A percentile compares a stretch with the other conserved stretches of the same genome.
Conservation (phyloP, 1,284 basidiomycete genomes). For the Moesziomyces sp. region DNA sequence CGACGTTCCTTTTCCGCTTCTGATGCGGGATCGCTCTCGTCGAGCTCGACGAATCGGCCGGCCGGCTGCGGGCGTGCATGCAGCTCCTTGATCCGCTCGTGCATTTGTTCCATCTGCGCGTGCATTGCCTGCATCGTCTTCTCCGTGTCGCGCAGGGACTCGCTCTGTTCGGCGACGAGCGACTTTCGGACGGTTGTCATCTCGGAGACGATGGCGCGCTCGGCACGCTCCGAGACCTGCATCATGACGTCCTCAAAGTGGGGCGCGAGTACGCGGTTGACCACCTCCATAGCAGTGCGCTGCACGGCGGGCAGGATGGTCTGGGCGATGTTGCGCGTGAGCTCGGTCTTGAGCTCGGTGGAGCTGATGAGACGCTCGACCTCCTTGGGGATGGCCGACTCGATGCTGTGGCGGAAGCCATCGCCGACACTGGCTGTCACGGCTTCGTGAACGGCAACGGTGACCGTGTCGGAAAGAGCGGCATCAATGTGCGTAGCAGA, state of each 20-base stretch:
- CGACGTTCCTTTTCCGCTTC: neutral
- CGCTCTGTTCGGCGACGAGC: conserved; percentile 35
- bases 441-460: conserved; percentile 15
- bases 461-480: conserved; percentile 19
- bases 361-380: conserved; percentile 37
- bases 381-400: conserved; percentile 28
- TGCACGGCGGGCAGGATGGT: conserved; percentile 49
- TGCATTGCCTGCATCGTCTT: conserved; percentile 14
- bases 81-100: conserved; percentile 13
- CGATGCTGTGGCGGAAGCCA: conserved; percentile 20
- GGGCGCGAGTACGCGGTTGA: conserved; percentile 47
- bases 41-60: conserved; percentile 1
- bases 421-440: conserved; percentile 15
- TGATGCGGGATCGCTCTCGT: neutral
- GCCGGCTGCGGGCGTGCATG: conserved; percentile 5
- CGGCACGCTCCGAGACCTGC: conserved; percentile 20
- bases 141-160: conserved; percentile 26
- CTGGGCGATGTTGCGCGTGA: conserved; percentile 38
- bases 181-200: conserved; percentile 48
- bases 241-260: conserved; percentile 50
- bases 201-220: conserved; percentile 35
- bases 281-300: conserved; percentile 48
- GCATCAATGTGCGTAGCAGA: conserved; percentile 8
- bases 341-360: conserved; percentile 37
- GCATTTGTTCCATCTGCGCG: conserved; percentile 8